These are phyloP conservation scores for Moelleriella libera DNA, from an alignment of 2,329 filamentous ascomycete genomes.

Conservation along the genomic window DNA sequence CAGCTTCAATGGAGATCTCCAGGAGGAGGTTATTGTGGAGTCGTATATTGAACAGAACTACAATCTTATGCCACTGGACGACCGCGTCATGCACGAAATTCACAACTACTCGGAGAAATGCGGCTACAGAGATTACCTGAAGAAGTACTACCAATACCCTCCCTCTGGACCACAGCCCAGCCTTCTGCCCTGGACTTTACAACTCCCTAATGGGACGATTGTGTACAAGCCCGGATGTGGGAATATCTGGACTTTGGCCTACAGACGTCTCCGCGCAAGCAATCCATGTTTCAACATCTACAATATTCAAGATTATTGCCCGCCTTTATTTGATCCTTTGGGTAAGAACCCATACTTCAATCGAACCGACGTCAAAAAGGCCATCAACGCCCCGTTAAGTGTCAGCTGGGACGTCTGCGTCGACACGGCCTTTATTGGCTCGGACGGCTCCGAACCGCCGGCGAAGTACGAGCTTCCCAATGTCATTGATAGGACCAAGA, in stretches of 20 bases:
- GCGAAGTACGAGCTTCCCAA: slow-evolving; percentile 46
- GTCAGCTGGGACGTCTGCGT: slow-evolving; percentile 7
- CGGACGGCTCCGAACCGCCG: slow-evolving; percentile 25
- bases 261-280: slow-evolving; percentile 32
- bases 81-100: slow-evolving; percentile 38
- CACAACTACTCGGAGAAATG: slow-evolving; percentile 39
- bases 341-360: slow-evolving; percentile 66
- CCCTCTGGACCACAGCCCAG: slow-evolving; percentile 45
- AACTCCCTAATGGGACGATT: slow-evolving; percentile 13
- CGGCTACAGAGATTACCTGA: slow-evolving; percentile 46
- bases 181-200: slow-evolving; percentile 25
- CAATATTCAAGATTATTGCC: slow-evolving; percentile 58
- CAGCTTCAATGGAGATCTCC: slow-evolving; percentile 34
- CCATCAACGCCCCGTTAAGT: slow-evolving; percentile 47
- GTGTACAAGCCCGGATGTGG: slow-evolving; percentile 33
- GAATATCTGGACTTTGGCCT: slow-evolving; percentile 40
- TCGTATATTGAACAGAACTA: slow-evolving; percentile 47
- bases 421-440: slow-evolving; percentile 3
- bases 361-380: slow-evolving; percentile 52
- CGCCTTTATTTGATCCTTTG: slow-evolving; percentile 53
- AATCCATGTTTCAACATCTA: slow-evolving; percentile 78
- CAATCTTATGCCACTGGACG: slow-evolving; percentile 48
- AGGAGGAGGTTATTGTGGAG: slow-evolving; percentile 32
- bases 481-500: slow-evolving; percentile 59
- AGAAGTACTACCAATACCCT: slow-evolving; percentile 54